phyloP scores from a whole-genome alignment of 345 rosid species.

The Rhodomyrtus tomentosa region DNA sequence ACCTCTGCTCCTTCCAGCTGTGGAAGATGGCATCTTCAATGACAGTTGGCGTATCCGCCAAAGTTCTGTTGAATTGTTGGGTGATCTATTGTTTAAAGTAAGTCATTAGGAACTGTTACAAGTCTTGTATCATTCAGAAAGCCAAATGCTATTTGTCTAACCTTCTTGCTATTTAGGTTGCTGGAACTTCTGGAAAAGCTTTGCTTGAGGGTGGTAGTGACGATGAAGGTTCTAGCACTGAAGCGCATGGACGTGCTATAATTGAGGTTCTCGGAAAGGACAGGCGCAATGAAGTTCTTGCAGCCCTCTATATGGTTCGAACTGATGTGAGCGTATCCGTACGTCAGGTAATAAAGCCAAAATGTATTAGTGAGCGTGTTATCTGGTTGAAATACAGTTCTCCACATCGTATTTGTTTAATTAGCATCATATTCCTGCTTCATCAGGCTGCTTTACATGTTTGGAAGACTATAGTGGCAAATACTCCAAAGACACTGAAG shows the following conservation, averaged over 20 bases:
- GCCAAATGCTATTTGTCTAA: background rate
- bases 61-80: conserved; percentile 95
- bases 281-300: conserved; percentile 93
- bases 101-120: background rate
- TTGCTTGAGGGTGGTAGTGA: conserved; percentile 99
- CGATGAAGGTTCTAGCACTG: conserved; percentile 98
- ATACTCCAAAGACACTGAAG: conserved; percentile 92
- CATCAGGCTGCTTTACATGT: conserved; percentile 92
- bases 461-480: conserved; percentile 97
- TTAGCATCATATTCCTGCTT: background rate
- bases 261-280: conserved; percentile 95
- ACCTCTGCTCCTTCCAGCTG: conserved; percentile 97
- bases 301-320: conserved; percentile 96
- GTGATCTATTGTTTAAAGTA: conserved; percentile 96
- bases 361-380: background rate
- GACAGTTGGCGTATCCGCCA: conserved; percentile 99
- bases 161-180: conserved; percentile 49
- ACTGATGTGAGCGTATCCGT: conserved; percentile 91
- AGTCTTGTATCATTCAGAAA: background rate
- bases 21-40: conserved; percentile 94
- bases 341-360: conserved; percentile 65
- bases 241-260: conserved; percentile 98
- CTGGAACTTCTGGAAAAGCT: conserved; percentile 98
- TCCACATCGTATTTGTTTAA: background rate
- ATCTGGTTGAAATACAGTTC: background rate